These are phyloP conservation scores for Phytophthora nicotianae DNA, from an alignment of 352 stramenopile species.

Conservation along the genomic window DNA sequence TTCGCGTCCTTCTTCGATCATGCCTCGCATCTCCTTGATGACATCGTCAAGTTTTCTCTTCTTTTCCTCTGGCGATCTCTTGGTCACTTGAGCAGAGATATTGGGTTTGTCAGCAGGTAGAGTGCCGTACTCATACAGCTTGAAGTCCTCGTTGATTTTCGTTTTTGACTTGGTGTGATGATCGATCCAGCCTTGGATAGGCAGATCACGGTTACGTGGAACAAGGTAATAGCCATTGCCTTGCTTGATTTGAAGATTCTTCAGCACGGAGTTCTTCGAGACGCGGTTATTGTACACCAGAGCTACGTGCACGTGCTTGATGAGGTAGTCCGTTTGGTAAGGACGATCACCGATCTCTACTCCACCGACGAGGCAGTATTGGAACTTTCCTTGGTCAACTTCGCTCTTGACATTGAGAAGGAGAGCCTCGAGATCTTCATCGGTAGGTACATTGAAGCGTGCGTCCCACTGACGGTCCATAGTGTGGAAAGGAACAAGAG, in stretches of 20 bases:
- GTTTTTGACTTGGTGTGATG: not conserved
- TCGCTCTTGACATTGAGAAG: not conserved
- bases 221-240: not conserved
- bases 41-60: not conserved
- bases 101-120: not conserved
- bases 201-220: not conserved
- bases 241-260: not conserved
- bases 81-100: not conserved
- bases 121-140: not conserved
- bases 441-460: not conserved
- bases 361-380: not conserved
- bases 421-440: not conserved
- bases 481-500: not conserved
- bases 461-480: not conserved
- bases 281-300: not conserved
- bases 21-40: not conserved
- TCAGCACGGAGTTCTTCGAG: not conserved
- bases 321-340: not conserved
- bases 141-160: not conserved
- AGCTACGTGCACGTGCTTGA: not conserved
- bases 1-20: not conserved
- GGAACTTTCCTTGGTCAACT: not conserved
- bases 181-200: not conserved
- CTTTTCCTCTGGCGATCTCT: not conserved
- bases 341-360: not conserved